Base-by-base conservation (phyloP, 75 land plant species). In the Picea sitchensis region DNA sequence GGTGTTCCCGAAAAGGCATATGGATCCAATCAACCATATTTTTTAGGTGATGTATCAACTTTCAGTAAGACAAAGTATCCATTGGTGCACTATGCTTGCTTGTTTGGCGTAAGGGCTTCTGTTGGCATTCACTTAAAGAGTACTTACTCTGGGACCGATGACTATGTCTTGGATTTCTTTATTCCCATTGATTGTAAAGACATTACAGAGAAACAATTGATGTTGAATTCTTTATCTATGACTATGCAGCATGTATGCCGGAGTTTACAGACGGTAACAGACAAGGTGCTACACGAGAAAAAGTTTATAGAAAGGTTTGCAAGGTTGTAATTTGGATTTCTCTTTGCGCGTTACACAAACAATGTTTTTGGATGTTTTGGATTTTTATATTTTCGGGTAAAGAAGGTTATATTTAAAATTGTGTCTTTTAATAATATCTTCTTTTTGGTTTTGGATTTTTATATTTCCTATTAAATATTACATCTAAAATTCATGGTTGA, bases 111-210 rank as follows among this genome's bases (percentile, higher is more conserved):
- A 76, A 62, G 78, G 26, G 95, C 92, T 69, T 92, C 93, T 54
- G 98, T 96, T 17, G 99, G 98, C n/a, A 95, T 96, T 65, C 89
- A 94, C n/a, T 76, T 96, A 73, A 58, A 94, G n/a, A 87, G 95
- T 74, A 84, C 85, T n/a, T 83, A 78, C 63, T 88, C 91, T 69
- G 90, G 91, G 14, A 62, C 31, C 14, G 84, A 82, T 78, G 98
- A 96, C 68, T 96, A 89, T 83, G 91, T 92, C 11, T 80, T 96
- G 68, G 98, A 96, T 86, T 91, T 94, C 77, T 92, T 96, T 67
- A 78, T 96, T 17, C 99, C 99, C 6, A 32, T 38, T 3, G 79
- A 80, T 30, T 96, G 99, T 68, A 73, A 31, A 51, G 94, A 89
- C 76, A 65, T 74, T 79, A 78, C 80, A 69, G 88, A 87, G 59